phyloP scores from a whole-genome alignment of 148 eudicot species.

The Beta vulgaris region DNA sequence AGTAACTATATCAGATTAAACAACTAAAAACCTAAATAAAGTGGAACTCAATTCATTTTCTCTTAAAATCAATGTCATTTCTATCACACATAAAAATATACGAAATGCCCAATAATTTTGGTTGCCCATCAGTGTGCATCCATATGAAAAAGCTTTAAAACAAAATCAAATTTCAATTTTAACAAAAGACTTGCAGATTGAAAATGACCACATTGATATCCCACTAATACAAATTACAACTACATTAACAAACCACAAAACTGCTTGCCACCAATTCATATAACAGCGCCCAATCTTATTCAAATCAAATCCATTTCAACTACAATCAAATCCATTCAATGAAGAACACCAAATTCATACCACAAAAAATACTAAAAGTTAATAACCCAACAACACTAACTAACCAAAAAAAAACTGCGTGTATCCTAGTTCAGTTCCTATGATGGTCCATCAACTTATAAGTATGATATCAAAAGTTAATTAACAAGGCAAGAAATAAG shows the following conservation, averaged over 20 bases:
- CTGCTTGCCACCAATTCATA: not conserved
- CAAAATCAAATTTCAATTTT: not conserved
- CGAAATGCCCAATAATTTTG: not conserved
- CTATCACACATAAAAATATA: not conserved
- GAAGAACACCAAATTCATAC: not conserved
- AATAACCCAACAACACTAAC: not conserved
- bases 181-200: not conserved
- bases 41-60: not conserved
- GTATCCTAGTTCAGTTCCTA: not conserved
- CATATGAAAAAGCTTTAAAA: not conserved
- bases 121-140: not conserved
- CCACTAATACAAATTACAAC: not conserved
- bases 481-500: not conserved
- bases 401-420: not conserved
- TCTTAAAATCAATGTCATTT: not conserved
- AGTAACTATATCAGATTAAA: slow-evolving; percentile 14
- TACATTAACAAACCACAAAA: not conserved
- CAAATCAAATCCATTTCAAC: not conserved
- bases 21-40: not conserved
- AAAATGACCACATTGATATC: not conserved
- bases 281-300: not conserved
- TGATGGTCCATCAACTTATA: not conserved
- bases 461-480: not conserved
- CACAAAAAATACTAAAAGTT: no score
- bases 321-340: not conserved